Evolutionary conservation across 345 rosid species (phyloP).

Genomic region (Clarkia xantiana): DNA sequence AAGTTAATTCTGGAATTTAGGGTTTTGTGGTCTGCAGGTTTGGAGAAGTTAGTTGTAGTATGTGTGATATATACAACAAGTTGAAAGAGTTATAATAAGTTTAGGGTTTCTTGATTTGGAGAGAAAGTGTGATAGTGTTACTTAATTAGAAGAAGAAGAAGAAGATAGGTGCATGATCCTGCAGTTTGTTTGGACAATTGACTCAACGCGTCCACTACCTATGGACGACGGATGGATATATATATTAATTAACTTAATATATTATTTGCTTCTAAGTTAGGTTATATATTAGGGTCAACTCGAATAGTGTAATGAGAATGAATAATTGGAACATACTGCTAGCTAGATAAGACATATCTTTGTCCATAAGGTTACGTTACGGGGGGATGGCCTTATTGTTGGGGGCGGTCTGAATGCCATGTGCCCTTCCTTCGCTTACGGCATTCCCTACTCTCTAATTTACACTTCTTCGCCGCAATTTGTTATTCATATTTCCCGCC

Average conservation of each 20-base stretch:
- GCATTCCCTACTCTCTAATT: conserved; percentile 2
- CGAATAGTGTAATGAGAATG: not conserved
- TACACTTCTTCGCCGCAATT: not conserved
- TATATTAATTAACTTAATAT: no score
- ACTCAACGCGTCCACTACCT: no score
- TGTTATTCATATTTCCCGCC: not conserved
- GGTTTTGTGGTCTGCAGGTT: conserved; percentile 6
- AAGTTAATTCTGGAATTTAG: conserved; percentile 1
- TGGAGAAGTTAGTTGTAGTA: no score
- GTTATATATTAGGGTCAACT: no score
- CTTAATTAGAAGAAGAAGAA: no score
- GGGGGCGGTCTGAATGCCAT: conserved; percentile 31
- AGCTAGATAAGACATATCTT: no score
- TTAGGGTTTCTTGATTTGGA: not conserved
- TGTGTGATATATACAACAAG: not conserved
- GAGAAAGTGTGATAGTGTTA: no score
- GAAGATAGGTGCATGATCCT: no score
- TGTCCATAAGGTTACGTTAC: conserved; percentile 32
- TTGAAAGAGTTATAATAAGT: no score
- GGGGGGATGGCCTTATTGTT: conserved; percentile 7
- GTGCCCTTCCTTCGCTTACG: conserved; percentile 35
- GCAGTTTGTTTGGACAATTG: no score
- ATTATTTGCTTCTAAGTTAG: no score
- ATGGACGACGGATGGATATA: no score
- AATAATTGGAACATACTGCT: not conserved